Evolutionary conservation across 1,139 yeast species (phyloP), one percentile per base, ranked within the genome.

Genomic region (Candida tetrigidarum): DNA sequence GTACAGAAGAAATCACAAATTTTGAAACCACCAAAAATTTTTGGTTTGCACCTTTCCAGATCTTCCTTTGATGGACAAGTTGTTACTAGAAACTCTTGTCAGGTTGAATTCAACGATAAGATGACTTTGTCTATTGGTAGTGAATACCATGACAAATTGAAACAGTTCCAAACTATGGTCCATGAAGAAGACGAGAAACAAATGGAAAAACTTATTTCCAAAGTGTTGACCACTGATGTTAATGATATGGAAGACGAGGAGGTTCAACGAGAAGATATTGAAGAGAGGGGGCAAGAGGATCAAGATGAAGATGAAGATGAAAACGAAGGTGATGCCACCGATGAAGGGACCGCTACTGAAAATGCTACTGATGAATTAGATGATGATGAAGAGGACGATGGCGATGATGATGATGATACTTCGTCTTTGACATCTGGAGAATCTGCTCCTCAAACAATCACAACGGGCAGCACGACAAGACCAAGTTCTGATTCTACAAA

Each of bases 1-100:
- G 91, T 91, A 2, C 76, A 81, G 42, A 84, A 87, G 56, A 78
- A 77, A 49, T 80, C 85, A 0, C 75, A 76, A 37, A 78, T 88
- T 37, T 73, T 81, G 33, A 76, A 78, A 49, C 80, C 91, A 3
- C 97, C 98, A 0, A 74, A 78, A 44, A 71, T 88, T 10, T 72
- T 91, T 49, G 81, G 89, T 0, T 67, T 92, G 15, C 97, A 92
- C 61, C 68, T 92, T 42, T 88, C 96, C 5, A 74, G 98, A 55
- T 90, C 97, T 0, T 76, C 86, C 30, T 91, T 79, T 59, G 77
- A 81, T 44, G 91, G 88, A n/a, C 80, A 81, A 42, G 81, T 78
- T 23, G 82, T 87, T 2, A 75, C 85, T 3, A 78, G 96, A 56
- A 92, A 91, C 62, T 72, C 87, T 5, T 90, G 97, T 62, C 72